These are phyloP conservation scores for Globisporangium viniferum DNA, from an alignment of 352 stramenopile genomes.

Conservation along the genomic window DNA sequence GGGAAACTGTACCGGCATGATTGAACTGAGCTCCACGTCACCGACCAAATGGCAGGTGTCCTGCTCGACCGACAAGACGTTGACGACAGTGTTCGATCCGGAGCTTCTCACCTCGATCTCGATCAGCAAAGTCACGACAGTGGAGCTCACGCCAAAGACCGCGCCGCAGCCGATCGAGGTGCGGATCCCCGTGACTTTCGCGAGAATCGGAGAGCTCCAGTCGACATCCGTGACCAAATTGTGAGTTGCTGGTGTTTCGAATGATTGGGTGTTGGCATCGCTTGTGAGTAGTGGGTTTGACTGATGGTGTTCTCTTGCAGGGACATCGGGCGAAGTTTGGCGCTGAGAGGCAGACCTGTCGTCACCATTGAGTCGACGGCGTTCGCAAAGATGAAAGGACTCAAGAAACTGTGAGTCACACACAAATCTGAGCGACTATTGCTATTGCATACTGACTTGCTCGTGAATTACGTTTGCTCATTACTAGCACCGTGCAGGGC, in stretches of 20 bases:
- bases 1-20: not conserved
- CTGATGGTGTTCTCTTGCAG: not conserved
- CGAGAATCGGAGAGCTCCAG: not conserved
- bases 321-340: not conserved
- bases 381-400: slow-evolving; percentile 3
- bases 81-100: not conserved
- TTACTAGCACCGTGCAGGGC: not conserved
- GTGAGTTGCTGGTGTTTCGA: not conserved
- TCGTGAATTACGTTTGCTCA: not conserved
- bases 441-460: not conserved
- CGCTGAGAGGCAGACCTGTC: not conserved
- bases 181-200: not conserved
- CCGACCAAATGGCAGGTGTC: not conserved
- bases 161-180: not conserved
- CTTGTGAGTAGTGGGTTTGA: not conserved
- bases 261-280: not conserved
- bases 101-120: slow-evolving; percentile 3
- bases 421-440: not conserved
- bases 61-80: not conserved
- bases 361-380: not conserved
- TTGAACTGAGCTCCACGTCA: slow-evolving; percentile 7
- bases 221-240: not conserved
- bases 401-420: slow-evolving; percentile 8
- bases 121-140: not conserved
- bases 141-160: not conserved